Conservation (phyloP, 1,139 yeast genomes). For the Saccharomyces pastorianus region DNA sequence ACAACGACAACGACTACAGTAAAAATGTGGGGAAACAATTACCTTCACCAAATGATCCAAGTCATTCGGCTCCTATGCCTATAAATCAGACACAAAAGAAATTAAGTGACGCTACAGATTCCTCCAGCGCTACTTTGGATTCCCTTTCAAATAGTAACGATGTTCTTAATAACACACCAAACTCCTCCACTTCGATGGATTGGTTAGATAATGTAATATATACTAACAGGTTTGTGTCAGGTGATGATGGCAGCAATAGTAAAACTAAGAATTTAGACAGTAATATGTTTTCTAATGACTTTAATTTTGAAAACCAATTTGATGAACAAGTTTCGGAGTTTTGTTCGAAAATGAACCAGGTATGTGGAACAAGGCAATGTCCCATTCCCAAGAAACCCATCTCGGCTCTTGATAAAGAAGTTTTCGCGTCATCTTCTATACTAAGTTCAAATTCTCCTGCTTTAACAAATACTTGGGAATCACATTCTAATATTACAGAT, state of each 20-base stretch:
- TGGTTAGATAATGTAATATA: constrained; percentile 21
- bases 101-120: neutral
- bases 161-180: constrained; percentile 8
- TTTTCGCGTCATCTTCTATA: neutral
- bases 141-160: constrained; percentile 1
- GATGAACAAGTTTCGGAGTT: constrained; percentile 50
- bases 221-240: neutral
- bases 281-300: constrained; percentile 22
- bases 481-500: constrained; percentile 4
- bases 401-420: constrained; percentile 2
- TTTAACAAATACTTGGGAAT: constrained; percentile 10
- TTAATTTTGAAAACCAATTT: constrained; percentile 37
- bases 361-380: constrained; percentile 70
- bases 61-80: neutral
- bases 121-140: neutral
- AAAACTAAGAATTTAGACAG: constrained; percentile 9
- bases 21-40: neutral
- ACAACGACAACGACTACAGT: neutral
- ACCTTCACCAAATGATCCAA: neutral
- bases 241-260: neutral
- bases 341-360: constrained; percentile 66
- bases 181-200: constrained; percentile 13
- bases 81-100: neutral
- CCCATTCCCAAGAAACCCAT: constrained; percentile 51
- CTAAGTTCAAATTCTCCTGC: constrained; percentile 1